Base-by-base conservation (phyloP, 2,329 filamentous ascomycete genomes). In the Sphaceloma murrayae region DNA sequence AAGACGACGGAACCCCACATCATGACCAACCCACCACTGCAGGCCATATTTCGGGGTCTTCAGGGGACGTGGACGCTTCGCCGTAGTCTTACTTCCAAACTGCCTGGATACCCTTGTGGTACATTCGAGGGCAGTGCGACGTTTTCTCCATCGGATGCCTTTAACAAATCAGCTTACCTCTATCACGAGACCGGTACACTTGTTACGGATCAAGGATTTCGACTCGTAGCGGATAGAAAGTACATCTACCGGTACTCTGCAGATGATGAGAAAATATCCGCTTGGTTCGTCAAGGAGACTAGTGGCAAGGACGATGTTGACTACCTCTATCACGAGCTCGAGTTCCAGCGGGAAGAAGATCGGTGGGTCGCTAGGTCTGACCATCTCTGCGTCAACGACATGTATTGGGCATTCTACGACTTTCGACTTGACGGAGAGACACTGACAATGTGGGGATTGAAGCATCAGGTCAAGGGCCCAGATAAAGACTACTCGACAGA, bases 161-260 rank as follows among this genome's bases (percentile, higher is more conserved):
- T 48, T 36, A 46, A 46, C 31, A 31, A 33, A 9, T 43, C 31
- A 8, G 58, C 61, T 30, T 49, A 61, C 3, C 51, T 63, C 4
- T 63, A 63, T 34, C 50, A 55, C 13, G 60, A 63, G 34, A 49
- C 54, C 29, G 60, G 60, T 26, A 58, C 61, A 47, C 51, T 63
- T 5, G 54, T 56, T 31, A 62, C 57, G 5, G 58, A 60, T n/a
- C 59, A 56, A 48, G 59, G 59, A 10, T 54, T 58, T 30, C 55
- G 65, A 1, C 78, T 85, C 55, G 69, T 67, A 24, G 80, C 80
- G 0, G 78, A 73, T 10, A 66, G 78, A 16, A 75, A 82, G 16
- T 88, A 89, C 54, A 69, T 85, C 1, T 88, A 83, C 68, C 74
- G 83, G 0, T 87, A 85, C 54, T 68, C 75, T 43, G 75, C 79